Evolutionary conservation across 345 rosid species (phyloP), one percentile per base, ranked within the genome.

Genomic region (Eucalyptus marginata): DNA sequence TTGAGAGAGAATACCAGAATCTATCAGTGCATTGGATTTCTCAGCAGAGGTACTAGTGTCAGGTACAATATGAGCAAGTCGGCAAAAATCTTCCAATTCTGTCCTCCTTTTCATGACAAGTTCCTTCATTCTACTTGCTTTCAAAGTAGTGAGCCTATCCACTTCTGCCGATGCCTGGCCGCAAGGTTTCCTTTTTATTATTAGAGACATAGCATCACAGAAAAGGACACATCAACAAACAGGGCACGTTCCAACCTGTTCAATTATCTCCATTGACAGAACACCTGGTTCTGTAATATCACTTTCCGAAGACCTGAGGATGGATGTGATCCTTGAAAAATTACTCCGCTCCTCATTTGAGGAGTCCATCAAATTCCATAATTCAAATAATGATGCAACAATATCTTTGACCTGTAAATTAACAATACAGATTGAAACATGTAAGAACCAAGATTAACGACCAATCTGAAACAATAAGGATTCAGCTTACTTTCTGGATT

Each of bases 361-460:
- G 24, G 99, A 94, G 91, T 96, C 99, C 99, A 97, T 96, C 94
- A 97, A 93, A 91, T 93, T 95, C 99, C 98, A 97, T 54, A 97
- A 96, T 88, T 96, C 99, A 87, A 92, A 93, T 62, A 97, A 93
- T 10, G 94, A 91, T 25, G 88, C 91, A 76, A 89, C 89, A 86
- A 95, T 94, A 89, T 95, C 96, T 92, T 93, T 98, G 90, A 98
- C 92, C 99, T 97, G 94, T 36, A 11, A 76, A 76, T 76, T 36
- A 36, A 76, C 83, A 76, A 76, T 36, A 76, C 83, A 36, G 40
- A 76, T 36, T 18, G 46, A 76, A 76, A 76, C 83, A 76, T 18
- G 81, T 76, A 14, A 36, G 46, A 76, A 76, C 83, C 43, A 36
- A 76, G 83, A 36, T 76, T 40, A 76, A 2, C 29, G 27, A 9